These are phyloP conservation scores for Pistacia vera DNA, from an alignment of 345 rosid genomes.

Conservation along the genomic window DNA sequence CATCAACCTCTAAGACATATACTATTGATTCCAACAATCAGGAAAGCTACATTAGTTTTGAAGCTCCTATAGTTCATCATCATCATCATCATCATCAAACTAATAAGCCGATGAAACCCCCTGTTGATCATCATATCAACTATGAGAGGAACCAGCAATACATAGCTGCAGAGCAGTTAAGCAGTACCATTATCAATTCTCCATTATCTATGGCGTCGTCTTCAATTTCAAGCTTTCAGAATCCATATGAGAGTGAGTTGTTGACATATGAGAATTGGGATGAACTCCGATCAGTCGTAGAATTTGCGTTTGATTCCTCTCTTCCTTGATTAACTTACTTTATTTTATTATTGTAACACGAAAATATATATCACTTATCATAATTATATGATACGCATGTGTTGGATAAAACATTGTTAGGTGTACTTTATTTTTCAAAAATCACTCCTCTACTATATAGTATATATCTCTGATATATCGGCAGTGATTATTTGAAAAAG, in stretches of 20 bases:
- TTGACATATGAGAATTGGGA: constrained; percentile 59
- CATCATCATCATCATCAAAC: constrained; percentile 6
- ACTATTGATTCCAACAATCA: constrained; percentile 24
- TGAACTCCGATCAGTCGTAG: constrained; percentile 75
- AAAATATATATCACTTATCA: too few species aligned
- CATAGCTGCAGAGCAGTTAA: background rate
- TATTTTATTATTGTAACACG: too few species aligned
- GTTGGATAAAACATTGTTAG: too few species aligned
- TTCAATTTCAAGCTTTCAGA: constrained; percentile 28
- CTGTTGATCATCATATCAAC: constrained; percentile 8
- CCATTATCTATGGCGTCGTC: constrained; percentile 34
- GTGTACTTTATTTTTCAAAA: too few species aligned
- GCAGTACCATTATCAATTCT: constrained; percentile 12
- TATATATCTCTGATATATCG: too few species aligned
- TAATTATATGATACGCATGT: too few species aligned
- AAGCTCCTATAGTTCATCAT: constrained; percentile 28
- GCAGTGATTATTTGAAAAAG: too few species aligned
- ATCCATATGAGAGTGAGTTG: constrained; percentile 21
- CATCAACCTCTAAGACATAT: constrained; percentile 27
- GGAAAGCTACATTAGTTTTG: constrained; percentile 54
- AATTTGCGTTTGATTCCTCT: constrained; percentile 56
- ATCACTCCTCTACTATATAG: too few species aligned
- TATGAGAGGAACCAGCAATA: constrained; percentile 9
- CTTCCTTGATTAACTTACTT: constrained; percentile 13
- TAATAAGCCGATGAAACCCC: constrained; percentile 12